These are phyloP conservation scores for Fennellomyces sp. DNA, from an alignment of 371 early-diverging fungal species.

Conservation along the genomic window DNA sequence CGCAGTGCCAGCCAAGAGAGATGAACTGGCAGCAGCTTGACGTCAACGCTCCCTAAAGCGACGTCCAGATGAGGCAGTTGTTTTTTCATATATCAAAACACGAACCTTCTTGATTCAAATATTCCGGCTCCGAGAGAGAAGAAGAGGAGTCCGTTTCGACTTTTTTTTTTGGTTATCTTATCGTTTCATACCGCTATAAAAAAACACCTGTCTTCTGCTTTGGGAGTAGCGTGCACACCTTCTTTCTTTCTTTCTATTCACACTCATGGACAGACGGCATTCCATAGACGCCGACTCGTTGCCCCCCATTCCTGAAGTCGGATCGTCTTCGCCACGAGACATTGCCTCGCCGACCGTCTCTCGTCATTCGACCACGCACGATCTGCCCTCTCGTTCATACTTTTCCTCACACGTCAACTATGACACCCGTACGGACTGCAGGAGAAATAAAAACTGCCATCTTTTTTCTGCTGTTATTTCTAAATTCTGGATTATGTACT, in stretches of 20 bases:
- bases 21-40: too few relatives aligned
- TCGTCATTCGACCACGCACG: constrained; percentile 19
- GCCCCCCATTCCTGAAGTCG: background rate
- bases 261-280: background rate
- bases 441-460: too few relatives aligned
- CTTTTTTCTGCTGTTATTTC: background rate
- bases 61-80: too few relatives aligned
- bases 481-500: too few relatives aligned
- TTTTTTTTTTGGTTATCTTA: background rate
- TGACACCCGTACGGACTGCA: constrained; percentile 24
- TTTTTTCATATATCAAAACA: too few relatives aligned
- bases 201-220: background rate
- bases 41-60: too few relatives aligned
- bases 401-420: constrained; percentile 44
- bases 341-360: background rate
- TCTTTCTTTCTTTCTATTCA: background rate
- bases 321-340: constrained; percentile 23
- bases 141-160: background rate
- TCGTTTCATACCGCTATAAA: background rate
- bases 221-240: too few relatives aligned
- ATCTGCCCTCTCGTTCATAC: constrained; percentile 51
- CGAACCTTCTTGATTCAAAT: too few relatives aligned
- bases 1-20: too few relatives aligned
- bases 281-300: background rate
- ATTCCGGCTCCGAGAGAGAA: background rate